These are phyloP conservation scores for Dendryphion nanum DNA, from an alignment of 2,329 filamentous ascomycete species.

Conservation along the genomic window DNA sequence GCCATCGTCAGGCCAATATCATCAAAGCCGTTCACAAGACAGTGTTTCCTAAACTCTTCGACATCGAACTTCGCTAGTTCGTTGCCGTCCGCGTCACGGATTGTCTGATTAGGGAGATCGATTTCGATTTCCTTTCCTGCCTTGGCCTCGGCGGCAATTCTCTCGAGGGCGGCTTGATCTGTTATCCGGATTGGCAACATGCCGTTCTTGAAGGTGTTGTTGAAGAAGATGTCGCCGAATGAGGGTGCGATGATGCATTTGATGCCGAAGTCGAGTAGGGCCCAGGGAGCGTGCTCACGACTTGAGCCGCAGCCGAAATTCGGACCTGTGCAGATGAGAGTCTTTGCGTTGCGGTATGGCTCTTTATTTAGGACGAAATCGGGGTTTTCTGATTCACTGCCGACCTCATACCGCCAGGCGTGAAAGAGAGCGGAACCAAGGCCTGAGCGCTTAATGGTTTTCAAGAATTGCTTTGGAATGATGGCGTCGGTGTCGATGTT, in stretches of 20 bases:
- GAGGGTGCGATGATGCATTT: conserved; percentile 88
- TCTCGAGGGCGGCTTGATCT: conserved; percentile 64
- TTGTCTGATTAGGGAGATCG: conserved; percentile 79
- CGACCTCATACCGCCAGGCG: conserved; percentile 68
- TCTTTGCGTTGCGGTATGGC: conserved; percentile 80
- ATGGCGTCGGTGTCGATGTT: conserved; percentile 99
- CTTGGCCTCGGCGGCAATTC: conserved; percentile 72
- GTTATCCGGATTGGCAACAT: conserved; percentile 85
- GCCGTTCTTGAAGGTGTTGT: conserved; percentile 99
- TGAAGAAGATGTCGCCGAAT: conserved; percentile 93
- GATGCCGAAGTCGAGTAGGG: conserved; percentile 93
- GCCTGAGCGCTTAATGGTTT: conserved; percentile 97
- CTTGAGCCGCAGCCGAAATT: conserved; percentile 96
- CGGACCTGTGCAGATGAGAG: conserved; percentile 83
- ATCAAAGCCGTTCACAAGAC: conserved; percentile 87
- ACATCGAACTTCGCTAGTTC: conserved; percentile 79
- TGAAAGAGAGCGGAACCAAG: conserved; percentile 87
- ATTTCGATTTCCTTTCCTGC: conserved; percentile 84
- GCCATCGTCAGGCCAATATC: conserved; percentile 95
- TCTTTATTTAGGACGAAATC: conserved; percentile 89
- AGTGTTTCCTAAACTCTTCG: conserved; percentile 92
- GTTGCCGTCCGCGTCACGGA: conserved; percentile 73
- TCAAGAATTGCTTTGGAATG: conserved; percentile 98
- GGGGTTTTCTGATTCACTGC: conserved; percentile 68
- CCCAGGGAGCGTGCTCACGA: conserved; percentile 96